These are phyloP conservation scores for Kodamaea kakaduensis DNA, from an alignment of 805 yeast genomes.

Conservation along the genomic window DNA sequence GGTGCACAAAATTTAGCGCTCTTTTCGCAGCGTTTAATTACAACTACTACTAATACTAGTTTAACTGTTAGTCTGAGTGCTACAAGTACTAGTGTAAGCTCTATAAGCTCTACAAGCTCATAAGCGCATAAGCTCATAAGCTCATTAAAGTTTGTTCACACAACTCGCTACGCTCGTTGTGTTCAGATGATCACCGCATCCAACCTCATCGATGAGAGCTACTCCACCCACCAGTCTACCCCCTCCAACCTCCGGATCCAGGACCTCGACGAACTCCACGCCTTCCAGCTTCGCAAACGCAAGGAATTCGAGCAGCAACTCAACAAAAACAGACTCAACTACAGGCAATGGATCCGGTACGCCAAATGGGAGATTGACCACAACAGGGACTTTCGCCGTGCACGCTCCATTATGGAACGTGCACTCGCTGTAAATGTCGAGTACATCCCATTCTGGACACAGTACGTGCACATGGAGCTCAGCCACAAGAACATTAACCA, in stretches of 20 bases:
- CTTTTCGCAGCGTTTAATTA: too few relatives aligned
- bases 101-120: too few relatives aligned
- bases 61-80: too few relatives aligned
- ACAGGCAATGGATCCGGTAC: conserved; percentile 88
- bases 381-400: conserved; percentile 73
- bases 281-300: conserved; percentile 71
- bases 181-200: too few relatives aligned
- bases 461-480: conserved; percentile 77
- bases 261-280: conserved; percentile 78
- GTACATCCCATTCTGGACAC: conserved; percentile 79
- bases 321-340: conserved; percentile 74
- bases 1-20: too few relatives aligned
- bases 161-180: too few relatives aligned
- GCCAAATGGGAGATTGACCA: conserved; percentile 78
- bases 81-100: too few relatives aligned
- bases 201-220: too few relatives aligned
- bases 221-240: conserved; percentile 10
- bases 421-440: conserved; percentile 74
- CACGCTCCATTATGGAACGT: conserved; percentile 84
- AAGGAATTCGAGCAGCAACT: conserved; percentile 84
- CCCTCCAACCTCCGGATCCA: conserved; percentile 36
- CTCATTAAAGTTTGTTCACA: too few relatives aligned
- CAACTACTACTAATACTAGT: too few relatives aligned
- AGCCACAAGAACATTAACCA: conserved; percentile 72
- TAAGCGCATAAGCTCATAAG: too few relatives aligned